A percentile compares a stretch with the other conserved stretches of the same genome.
Conservation (phyloP, 2,329 filamentous ascomycete genomes). For the Talaromyces verruculosus region DNA sequence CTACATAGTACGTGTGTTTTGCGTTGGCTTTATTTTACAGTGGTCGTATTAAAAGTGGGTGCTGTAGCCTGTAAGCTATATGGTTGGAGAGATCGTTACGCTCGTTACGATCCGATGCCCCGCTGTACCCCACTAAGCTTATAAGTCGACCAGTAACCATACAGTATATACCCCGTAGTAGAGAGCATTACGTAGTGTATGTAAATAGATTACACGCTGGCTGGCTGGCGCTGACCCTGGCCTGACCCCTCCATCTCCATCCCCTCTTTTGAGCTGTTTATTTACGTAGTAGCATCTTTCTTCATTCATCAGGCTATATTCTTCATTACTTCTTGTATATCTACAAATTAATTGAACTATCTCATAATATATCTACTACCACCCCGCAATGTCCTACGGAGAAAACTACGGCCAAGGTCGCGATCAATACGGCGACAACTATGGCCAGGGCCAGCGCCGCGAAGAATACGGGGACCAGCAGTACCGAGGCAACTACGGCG, state of each 20-base stretch:
- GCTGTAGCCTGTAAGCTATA: too few relatives aligned
- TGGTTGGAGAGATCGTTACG: not conserved
- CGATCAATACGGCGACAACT: constrained; percentile 9
- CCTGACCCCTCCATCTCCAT: constrained; percentile 1
- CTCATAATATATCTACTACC: not conserved
- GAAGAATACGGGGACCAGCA: constrained; percentile 19
- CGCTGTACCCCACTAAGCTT: not conserved
- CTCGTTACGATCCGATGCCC: not conserved
- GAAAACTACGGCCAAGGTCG: constrained; percentile 24
- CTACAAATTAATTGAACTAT: not conserved
- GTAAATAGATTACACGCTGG: constrained; percentile 4
- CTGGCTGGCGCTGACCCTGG: not conserved
- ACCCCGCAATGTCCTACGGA: constrained; percentile 22
- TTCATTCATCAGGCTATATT: not conserved
- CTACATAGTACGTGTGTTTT: not conserved
- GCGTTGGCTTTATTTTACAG: not conserved
- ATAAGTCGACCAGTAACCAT: not conserved
- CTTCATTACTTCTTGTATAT: not conserved
- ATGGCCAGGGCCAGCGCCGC: constrained; percentile 17
- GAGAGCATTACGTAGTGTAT: constrained; percentile 5
- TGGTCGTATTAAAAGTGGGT: not conserved
- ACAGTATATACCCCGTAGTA: not conserved
- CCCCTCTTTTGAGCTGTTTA: not conserved
- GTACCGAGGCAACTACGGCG: constrained; percentile 21
- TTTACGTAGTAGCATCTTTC: not conserved